phyloP scores from a whole-genome alignment of 371 early-diverging fungal genomes.

The Catenaria anguillulae region DNA sequence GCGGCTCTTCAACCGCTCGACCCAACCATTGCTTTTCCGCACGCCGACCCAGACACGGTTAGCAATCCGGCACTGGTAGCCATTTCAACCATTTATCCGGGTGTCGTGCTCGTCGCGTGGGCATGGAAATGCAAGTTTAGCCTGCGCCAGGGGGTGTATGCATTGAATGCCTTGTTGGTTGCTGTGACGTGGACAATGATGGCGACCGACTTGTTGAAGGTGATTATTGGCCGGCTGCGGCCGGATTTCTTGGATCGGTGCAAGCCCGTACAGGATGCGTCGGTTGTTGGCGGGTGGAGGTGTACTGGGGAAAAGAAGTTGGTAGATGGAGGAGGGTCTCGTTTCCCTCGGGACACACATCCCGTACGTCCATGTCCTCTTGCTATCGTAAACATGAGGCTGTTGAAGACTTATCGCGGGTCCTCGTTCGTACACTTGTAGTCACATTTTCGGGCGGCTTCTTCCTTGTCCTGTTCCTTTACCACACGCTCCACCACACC shows the following conservation, averaged over 20 bases:
- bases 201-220: slow-evolving; percentile 6
- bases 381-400: too few species aligned
- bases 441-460: background rate
- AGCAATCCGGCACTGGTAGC: background rate
- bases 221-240: slow-evolving; percentile 12
- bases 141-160: background rate
- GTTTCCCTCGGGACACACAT: slow-evolving; percentile 22
- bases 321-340: slow-evolving; percentile 13
- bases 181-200: background rate
- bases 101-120: background rate
- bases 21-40: background rate
- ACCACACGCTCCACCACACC: background rate
- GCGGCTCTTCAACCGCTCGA: background rate
- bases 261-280: slow-evolving; percentile 2
- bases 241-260: slow-evolving; percentile 20
- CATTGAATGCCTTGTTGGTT: too few species aligned
- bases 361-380: background rate
- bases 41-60: background rate
- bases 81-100: background rate
- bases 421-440: background rate
- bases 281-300: background rate
- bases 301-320: slow-evolving; percentile 12
- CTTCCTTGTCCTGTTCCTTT: background rate
- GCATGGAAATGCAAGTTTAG: background rate
- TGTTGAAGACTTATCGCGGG: background rate